A percentile compares a stretch with the other conserved stretches of the same genome.
These are phyloP conservation scores for Russula ochroleuca DNA, from an alignment of 768 basidiomycete genomes.

Conservation along the genomic window DNA sequence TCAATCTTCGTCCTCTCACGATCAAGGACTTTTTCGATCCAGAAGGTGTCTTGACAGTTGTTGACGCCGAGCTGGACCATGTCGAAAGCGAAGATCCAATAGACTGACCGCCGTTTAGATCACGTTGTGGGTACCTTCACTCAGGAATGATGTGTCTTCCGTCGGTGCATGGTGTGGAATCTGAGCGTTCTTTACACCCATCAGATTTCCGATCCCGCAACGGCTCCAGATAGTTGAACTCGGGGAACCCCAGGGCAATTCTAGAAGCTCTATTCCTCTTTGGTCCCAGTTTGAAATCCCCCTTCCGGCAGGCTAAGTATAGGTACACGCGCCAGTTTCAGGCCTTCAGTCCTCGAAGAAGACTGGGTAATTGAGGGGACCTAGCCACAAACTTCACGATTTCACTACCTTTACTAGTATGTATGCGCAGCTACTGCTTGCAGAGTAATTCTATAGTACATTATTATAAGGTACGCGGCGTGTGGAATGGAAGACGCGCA, in stretches of 20 bases:
- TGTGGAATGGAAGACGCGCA: background rate
- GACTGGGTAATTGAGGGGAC: background rate
- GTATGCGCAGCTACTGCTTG: background rate
- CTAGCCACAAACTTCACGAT: background rate
- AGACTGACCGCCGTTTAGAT: slow-evolving; percentile 13
- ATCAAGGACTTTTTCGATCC: slow-evolving; percentile 62
- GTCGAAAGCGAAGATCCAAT: background rate
- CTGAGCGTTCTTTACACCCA: background rate
- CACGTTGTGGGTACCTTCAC: slow-evolving; percentile 1
- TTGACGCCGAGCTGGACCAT: background rate
- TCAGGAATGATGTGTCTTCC: slow-evolving; percentile 5
- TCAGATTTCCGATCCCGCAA: background rate
- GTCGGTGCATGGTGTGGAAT: background rate
- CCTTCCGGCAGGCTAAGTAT: background rate
- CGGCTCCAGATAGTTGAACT: background rate
- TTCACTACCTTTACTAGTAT: background rate
- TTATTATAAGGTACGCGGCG: background rate
- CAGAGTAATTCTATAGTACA: background rate
- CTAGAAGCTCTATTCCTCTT: background rate
- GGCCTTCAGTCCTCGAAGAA: background rate
- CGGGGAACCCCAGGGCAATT: background rate
- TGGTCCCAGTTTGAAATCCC: background rate
- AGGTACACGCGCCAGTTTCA: background rate
- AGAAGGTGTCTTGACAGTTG: slow-evolving; percentile 32
- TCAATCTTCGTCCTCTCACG: slow-evolving; percentile 67